phyloP scores from a whole-genome alignment of 208 protist species.

The Leishmania tropica region DNA sequence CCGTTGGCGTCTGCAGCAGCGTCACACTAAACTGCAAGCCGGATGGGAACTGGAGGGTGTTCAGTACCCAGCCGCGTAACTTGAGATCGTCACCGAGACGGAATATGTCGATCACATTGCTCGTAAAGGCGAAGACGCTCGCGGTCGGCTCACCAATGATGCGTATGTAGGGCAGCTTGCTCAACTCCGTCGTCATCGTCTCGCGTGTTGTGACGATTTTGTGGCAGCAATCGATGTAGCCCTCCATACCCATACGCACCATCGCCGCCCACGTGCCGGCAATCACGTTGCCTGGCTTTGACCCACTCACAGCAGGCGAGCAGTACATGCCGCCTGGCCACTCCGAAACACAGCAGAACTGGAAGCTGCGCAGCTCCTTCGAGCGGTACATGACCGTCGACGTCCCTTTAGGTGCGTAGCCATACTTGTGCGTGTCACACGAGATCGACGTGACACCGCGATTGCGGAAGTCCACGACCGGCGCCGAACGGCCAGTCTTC shows the following conservation, averaged over 20 bases:
- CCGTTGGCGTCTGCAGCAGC: slow-evolving; percentile 78
- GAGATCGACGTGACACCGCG: slow-evolving; percentile 98
- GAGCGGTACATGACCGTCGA: slow-evolving; percentile 95
- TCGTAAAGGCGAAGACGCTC: slow-evolving; percentile 91
- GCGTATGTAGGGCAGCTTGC: slow-evolving; percentile 62
- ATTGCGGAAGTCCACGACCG: slow-evolving; percentile 96
- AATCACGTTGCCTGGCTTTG: slow-evolving; percentile 94
- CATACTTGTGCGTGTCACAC: slow-evolving; percentile 99
- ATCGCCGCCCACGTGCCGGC: slow-evolving; percentile 97
- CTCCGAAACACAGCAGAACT: slow-evolving; percentile 95
- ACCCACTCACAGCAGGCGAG: slow-evolving; percentile 95
- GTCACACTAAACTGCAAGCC: slow-evolving; percentile 94
- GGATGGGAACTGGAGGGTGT: slow-evolving; percentile 93
- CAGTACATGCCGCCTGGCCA: slow-evolving; percentile 99
- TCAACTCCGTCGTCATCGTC: slow-evolving; percentile 74
- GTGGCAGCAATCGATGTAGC: slow-evolving; percentile 82
- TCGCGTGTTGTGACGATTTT: slow-evolving; percentile 84
- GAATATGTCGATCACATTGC: slow-evolving; percentile 91
- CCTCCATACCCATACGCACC: slow-evolving; percentile 90
- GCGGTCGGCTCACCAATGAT: slow-evolving; percentile 88
- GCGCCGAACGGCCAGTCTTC: slow-evolving; percentile 85
- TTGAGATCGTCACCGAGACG: slow-evolving; percentile 79
- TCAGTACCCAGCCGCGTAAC: slow-evolving; percentile 93
- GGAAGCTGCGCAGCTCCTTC: slow-evolving; percentile 88
- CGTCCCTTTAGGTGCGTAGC: slow-evolving; percentile 97